Evolutionary conservation across 106 monocot genomes (phyloP), one percentile per base, ranked within the genome.

Genomic region (Dendrobium chrysotoxum): DNA sequence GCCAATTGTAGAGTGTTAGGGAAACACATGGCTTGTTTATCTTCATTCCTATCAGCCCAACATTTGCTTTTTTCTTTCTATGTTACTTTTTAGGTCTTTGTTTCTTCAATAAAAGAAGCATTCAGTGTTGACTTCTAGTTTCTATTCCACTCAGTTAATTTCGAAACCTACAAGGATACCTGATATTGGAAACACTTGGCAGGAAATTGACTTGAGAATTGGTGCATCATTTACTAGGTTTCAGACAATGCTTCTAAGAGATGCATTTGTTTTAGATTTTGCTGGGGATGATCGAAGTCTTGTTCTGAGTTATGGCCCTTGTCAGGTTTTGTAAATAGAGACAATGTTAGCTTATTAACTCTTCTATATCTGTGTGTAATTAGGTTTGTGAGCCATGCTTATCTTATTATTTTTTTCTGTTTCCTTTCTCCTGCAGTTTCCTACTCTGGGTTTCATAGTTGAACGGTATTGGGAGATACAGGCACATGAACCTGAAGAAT

Each of bases 201-300:
- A 96, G 98, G 98, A 98, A 87, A 98, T 98, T 77, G 98, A 98
- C 67, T 88, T 98, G 31, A 86, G 98, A 26, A 95, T 98, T 76
- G 98, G 98, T 85, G 98, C 98, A 30, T 95, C 98, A 23, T 98
- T 98, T 82, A 98, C 98, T 53, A 92, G 98, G 83, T 98, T 98
- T 81, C 98, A 98, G 79, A 98, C 98, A 30, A 89, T 95, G 92
- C 89, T 98, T 40, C 80, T 98, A 38, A 92, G 75, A 85, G 94
- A 95, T 91, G 90, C 91, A 77, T 98, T 95, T 89, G 81, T 95
- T 76, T 75, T 98, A n/a, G 91, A 95, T 85, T 76, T 86, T 76
- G 71, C 85, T 74, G 89, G 84, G 46, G 91, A 88, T 84, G 89
- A 91, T 35, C 84, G 91, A 83, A 94, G 84, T 72, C 21, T 95